Base-by-base conservation (phyloP, 305 asterid genomes). In the Fraxinus platypoda region DNA sequence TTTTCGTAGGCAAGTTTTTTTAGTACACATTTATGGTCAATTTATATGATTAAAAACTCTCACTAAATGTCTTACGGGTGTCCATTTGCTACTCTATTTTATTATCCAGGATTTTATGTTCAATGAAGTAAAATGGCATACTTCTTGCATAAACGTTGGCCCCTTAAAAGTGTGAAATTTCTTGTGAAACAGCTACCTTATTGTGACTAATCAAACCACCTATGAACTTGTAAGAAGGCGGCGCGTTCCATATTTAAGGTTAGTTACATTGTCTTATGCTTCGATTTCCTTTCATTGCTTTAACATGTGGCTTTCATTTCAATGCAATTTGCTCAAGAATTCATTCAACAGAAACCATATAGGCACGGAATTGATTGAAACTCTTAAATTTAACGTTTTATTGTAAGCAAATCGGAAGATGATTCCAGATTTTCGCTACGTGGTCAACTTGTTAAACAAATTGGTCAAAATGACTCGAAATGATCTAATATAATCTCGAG, bases 181-280 rank as follows among this genome's bases (percentile, higher is more conserved):
- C 74, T 81, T 77, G 34, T 87, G 85, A 73, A 79, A 79, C 95
- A 95, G 99, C 91, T 95, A 91, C 89, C 98, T 95, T 83, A 88
- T 91, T 80, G 62, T 93, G 91, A 94, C 97, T 77, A 95, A 95
- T 83, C 99, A 95, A 85, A 95, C 97, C 80, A 95, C 99, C 19
- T 94, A 94, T 34, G 99, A 95, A 87, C 97, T 95, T 80, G 98
- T 94, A 71, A 90, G 97, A 83, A 91, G 98, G 81, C 84, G 96
- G 79, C 92, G 99, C 80, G 91, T 95, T 78, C 89, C 83, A 46
- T 95, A 95, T 84, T 43, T 96, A 79, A 93, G 99, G 99, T 95
- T 80, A 31, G 93, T 89, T 59, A 19, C 82, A 71, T 71, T 34
- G 9, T 78, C 73, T 3, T 33, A 41, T 26, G 34, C 41, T 83